Evolutionary conservation across 2,329 filamentous ascomycete species (phyloP), one percentile per base, ranked within the genome.

Genomic region (Neonectria coccinea): DNA sequence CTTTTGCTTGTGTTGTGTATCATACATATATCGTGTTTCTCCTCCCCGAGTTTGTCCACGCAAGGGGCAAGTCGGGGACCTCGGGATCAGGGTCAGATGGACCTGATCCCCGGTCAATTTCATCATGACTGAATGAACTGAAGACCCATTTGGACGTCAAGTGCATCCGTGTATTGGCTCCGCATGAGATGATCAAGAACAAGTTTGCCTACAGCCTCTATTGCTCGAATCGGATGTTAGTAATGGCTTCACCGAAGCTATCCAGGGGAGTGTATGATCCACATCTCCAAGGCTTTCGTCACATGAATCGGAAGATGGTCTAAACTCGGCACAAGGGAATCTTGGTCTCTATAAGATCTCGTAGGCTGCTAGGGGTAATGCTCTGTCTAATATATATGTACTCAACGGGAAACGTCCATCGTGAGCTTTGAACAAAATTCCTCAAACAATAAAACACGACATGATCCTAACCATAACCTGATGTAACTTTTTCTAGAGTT

Each of bases 21-120:
- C 64, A 70, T 70, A 74, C 63, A 67, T 61, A 69, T 67, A 67
- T 68, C 64, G 62, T 73, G 58, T 54, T 62, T 56, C 33, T 29
- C 62, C 33, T 29, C 62, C 54, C 48, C 62, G 36, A 47, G n/a
- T 45, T 51, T 50, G 27, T 16, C 47, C 48, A 50, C 48, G 18
- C 22, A 20, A 44, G 31, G 56, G 47, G n/a, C 51, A 52, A 56
- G 50, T 29, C 20, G 39, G 52, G 51, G 56, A 29, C 52, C 31
- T 48, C 42, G 52, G 45, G 52, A 60, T 47, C 39, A 51, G 56
- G 62, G 39, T 56, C 45, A 59, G 48, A 60, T 60, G 56, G 52
- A 41, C 54, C 50, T 59, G 59, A 39, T 55, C 18, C 36, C 39
- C 29, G 59, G 51, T 36, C 41, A 57, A 53, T 41, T 59, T 56